A percentile compares a stretch with the other conserved stretches of the same genome.
Conservation (phyloP, 2,329 filamentous ascomycete species). For the Colletotrichum liriopes region DNA sequence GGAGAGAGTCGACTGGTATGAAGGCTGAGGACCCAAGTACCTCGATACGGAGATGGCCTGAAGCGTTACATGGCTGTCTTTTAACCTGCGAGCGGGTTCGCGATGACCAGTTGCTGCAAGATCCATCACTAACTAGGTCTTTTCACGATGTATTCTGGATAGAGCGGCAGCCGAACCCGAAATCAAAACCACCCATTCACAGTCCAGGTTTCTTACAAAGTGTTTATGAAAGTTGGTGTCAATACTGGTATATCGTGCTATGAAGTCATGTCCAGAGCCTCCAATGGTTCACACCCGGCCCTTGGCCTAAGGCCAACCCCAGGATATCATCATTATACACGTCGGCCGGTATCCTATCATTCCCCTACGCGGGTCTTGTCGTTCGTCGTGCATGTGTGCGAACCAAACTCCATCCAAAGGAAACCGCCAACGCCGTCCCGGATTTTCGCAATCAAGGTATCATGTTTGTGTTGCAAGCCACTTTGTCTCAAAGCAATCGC, state of each 20-base stretch:
- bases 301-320: neutral
- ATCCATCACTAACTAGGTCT: too few relatives aligned
- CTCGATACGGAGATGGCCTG: neutral
- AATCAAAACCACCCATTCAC: neutral
- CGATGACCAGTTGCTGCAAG: neutral
- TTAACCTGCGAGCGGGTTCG: neutral
- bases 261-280: neutral
- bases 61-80: neutral
- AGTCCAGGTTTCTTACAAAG: neutral
- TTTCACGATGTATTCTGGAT: neutral
- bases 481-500: constrained; percentile 8
- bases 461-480: constrained; percentile 28
- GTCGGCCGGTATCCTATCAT: neutral
- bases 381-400: neutral
- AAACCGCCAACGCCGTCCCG: constrained; percentile 30
- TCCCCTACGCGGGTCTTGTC: neutral
- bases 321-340: neutral
- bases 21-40: neutral
- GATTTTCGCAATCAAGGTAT: constrained; percentile 36
- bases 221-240: neutral
- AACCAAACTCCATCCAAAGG: constrained; percentile 17
- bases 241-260: neutral
- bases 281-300: neutral
- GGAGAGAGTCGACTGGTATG: neutral
- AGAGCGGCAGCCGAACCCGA: neutral